Evolutionary conservation across 768 basidiomycete species (phyloP).

Genomic region (Mycena filopes): DNA sequence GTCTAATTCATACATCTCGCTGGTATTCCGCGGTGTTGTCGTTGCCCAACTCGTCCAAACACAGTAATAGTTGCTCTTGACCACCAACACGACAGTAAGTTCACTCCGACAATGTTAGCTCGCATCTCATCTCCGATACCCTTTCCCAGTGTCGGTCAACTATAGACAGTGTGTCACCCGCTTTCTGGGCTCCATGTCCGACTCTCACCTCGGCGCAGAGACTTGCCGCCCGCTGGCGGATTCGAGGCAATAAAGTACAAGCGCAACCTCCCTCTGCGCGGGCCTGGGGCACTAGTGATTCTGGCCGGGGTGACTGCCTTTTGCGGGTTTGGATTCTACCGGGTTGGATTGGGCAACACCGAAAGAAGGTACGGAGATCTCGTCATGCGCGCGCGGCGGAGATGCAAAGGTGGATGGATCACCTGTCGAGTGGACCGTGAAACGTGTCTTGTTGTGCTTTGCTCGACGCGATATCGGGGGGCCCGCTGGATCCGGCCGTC

Average conservation of each 20-base stretch:
- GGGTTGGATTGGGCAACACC: constrained; percentile 88
- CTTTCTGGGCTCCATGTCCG: background rate
- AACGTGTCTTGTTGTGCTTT: constrained; percentile 41
- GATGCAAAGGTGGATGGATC: constrained; percentile 43
- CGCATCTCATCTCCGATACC: background rate
- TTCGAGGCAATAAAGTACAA: constrained; percentile 96
- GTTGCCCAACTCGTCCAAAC: too few species aligned
- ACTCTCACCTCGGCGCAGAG: constrained; percentile 60
- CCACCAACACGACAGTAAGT: too few species aligned
- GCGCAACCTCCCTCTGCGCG: constrained; percentile 91
- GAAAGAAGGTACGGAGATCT: constrained; percentile 84
- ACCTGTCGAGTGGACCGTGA: constrained; percentile 37
- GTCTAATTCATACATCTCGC: too few species aligned
- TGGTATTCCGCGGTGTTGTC: too few species aligned
- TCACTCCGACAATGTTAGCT: background rate
- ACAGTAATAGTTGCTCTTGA: too few species aligned
- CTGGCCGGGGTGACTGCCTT: constrained; percentile 88
- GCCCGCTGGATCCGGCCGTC: constrained; percentile 31
- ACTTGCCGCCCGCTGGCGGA: constrained; percentile 95
- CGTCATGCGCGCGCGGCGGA: constrained; percentile 33
- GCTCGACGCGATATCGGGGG: constrained; percentile 14
- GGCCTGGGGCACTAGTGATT: constrained; percentile 85
- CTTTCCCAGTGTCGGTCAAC: constrained; percentile 55
- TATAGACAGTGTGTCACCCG: constrained; percentile 41
- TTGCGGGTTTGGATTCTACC: constrained; percentile 93